Percentiles rank a stretch among this genome's conserved stretches.
These are phyloP conservation scores for Oryza officinalis DNA, from an alignment of 176 grass and related monocot genomes.

Conservation along the genomic window DNA sequence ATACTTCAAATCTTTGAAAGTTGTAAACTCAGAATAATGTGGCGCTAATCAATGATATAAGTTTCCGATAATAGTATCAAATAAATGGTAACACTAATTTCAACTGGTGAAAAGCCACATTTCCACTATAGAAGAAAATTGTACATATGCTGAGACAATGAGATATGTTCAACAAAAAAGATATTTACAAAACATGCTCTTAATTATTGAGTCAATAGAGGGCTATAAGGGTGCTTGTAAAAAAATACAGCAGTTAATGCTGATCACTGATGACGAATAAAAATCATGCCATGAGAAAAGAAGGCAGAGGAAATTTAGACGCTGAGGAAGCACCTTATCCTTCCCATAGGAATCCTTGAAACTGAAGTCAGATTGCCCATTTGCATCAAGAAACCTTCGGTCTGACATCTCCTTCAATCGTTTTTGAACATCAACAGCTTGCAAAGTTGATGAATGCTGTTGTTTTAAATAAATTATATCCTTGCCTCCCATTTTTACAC, in stretches of 20 bases:
- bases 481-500: slow-evolving; percentile 98
- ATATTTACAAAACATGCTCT: background rate
- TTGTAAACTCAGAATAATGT: background rate
- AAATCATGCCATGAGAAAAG: slow-evolving; percentile 2
- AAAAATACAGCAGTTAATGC: background rate
- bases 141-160: background rate
- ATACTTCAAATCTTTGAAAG: background rate
- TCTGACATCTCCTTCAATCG: slow-evolving; percentile 85
- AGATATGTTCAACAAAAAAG: background rate
- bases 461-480: slow-evolving; percentile 93
- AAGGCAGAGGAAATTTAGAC: slow-evolving; percentile 14
- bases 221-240: background rate
- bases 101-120: no score
- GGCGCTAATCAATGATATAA: background rate
- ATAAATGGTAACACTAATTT: background rate
- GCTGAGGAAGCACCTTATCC: slow-evolving; percentile 60
- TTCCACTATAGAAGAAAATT: background rate
- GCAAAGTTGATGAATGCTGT: slow-evolving; percentile 79
- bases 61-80: no score
- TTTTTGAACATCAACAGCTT: slow-evolving; percentile 86
- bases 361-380: slow-evolving; percentile 58
- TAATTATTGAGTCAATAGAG: background rate
- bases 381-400: slow-evolving; percentile 65
- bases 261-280: background rate
- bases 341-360: slow-evolving; percentile 57